Base-by-base conservation (phyloP, 345 rosid genomes). In the Boechera stricta region DNA sequence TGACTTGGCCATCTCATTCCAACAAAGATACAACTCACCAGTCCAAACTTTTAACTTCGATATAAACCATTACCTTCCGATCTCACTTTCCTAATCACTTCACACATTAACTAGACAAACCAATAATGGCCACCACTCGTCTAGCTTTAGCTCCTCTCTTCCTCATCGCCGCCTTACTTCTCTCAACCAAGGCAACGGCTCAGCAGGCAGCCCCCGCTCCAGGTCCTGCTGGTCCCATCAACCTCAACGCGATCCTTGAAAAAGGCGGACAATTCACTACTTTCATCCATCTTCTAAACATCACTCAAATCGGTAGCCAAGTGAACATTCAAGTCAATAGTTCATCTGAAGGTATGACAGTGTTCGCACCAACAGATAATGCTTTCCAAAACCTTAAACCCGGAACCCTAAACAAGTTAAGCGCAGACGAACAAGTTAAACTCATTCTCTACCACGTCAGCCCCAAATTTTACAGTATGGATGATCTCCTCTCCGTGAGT, bases 321-420 rank as follows among this genome's bases (percentile, higher is more conserved):
- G 73, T 92, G 12, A 69, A 76, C 24, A 89, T 72, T 77, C 98
- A 95, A 73, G 77, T 92, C 78, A 94, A 92, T 74, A 79, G 80
- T 87, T 88, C 97, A 62, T 65, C 85, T 5, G 86, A 92, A 24
- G 98, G 98, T 26, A 74, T 92, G 81, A 95, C 98, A 16, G 80
- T 92, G 2, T 82, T 95, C 8, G 92, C 98, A 10, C 98, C 98
- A 16, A 90, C 98, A 0, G 97, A 95, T 39, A 90, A 88, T 44
- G 99, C 97, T 72, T 95, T 95, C 47, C 83, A 84, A 79, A 89
- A 76, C 83, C 97, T 95, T 66, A 69, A 85, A 73, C 0, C 83
- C 0, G 89, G 91, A 2, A 55, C 87, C 26, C n/a, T 92, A 64
- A 92, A 95, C 83, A 29, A 18, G 42, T 82, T 95, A 58, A 36